Conservation (phyloP, 108 stramenopile genomes). For the Parmales sp. region DNA sequence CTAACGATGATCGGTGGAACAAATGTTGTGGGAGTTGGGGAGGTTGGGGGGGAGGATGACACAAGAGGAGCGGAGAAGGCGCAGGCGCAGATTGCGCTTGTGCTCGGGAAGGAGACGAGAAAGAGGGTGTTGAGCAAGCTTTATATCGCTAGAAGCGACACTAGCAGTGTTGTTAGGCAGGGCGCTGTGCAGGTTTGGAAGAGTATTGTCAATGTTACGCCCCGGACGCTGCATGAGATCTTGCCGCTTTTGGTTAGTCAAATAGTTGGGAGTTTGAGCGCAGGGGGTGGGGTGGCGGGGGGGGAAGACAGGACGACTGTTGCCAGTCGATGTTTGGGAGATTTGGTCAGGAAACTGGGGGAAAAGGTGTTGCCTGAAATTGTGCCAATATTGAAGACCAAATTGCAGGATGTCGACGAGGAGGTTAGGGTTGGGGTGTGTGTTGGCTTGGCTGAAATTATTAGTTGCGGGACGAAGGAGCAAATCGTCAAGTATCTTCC, state of each 20-base stretch:
- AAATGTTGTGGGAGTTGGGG: conserved; percentile 55
- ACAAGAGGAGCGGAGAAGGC: conserved; percentile 69
- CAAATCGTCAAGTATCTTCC: conserved; percentile 82
- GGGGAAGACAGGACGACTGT: conserved; percentile 60
- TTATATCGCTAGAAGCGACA: conserved; percentile 87
- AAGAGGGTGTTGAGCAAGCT: conserved; percentile 76
- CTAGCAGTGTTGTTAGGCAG: conserved; percentile 77
- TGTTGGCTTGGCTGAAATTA: conserved; percentile 89
- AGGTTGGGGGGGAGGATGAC: conserved; percentile 78
- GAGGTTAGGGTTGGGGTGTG: conserved; percentile 82
- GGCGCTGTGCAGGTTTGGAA: conserved; percentile 95
- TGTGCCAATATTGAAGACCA: conserved; percentile 81
- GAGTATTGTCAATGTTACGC: conserved; percentile 90
- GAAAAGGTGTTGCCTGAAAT: conserved; percentile 91
- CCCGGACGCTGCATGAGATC: conserved; percentile 83
- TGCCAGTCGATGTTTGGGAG: conserved; percentile 89
- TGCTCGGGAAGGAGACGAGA: conserved; percentile 62
- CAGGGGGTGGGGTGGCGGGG: conserved; percentile 21
- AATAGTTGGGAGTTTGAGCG: conserved; percentile 70
- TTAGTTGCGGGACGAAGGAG: conserved; percentile 71
- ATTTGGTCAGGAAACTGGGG: conserved; percentile 91
- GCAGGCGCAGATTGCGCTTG: conserved; percentile 76
- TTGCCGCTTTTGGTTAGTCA: conserved; percentile 73
- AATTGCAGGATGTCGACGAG: conserved; percentile 68
- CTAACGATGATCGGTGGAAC: conserved; percentile 89